Percentiles rank a stretch among this genome's conserved stretches.
phyloP scores from a whole-genome alignment of 2,329 filamentous ascomycete genomes.

The Xylaria multiplex region DNA sequence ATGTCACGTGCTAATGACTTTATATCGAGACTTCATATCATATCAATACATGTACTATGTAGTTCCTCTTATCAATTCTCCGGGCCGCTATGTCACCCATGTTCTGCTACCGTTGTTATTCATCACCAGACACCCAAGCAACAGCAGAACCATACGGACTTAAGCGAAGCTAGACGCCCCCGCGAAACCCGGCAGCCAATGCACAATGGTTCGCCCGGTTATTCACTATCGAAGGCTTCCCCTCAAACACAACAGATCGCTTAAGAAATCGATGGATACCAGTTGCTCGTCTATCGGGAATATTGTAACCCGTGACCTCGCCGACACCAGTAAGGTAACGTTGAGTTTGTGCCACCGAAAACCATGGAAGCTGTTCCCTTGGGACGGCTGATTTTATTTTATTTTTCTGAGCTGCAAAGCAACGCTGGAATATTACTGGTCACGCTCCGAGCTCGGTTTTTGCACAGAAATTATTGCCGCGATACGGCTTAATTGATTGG shows the following conservation, averaged over 20 bases:
- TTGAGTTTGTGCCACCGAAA: slow-evolving; percentile 26
- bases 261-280: slow-evolving; percentile 9
- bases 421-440: slow-evolving; percentile 13
- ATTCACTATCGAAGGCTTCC: slow-evolving; percentile 7
- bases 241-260: slow-evolving; percentile 7
- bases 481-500: slow-evolving; percentile 4
- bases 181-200: slow-evolving; percentile 12
- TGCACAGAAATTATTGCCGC: neutral
- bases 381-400: slow-evolving; percentile 11
- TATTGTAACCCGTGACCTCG: slow-evolving; percentile 2
- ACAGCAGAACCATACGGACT: slow-evolving; percentile 16
- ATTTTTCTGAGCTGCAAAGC: slow-evolving; percentile 15
- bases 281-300: neutral
- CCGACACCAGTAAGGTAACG: slow-evolving; percentile 14
- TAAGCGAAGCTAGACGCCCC: slow-evolving; percentile 14
- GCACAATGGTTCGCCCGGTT: slow-evolving; percentile 9
- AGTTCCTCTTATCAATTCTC: slow-evolving; percentile 7
- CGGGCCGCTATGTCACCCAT: slow-evolving; percentile 10
- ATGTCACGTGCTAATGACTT: slow-evolving; percentile 23
- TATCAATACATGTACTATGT: neutral
- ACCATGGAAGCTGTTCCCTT: slow-evolving; percentile 4
- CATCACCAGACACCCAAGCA: slow-evolving; percentile 4
- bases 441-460: slow-evolving; percentile 11
- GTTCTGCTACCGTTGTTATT: neutral
- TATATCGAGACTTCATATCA: slow-evolving; percentile 2